phyloP scores from a whole-genome alignment of 257 asterid genomes.

The Ilex aquifolium region DNA sequence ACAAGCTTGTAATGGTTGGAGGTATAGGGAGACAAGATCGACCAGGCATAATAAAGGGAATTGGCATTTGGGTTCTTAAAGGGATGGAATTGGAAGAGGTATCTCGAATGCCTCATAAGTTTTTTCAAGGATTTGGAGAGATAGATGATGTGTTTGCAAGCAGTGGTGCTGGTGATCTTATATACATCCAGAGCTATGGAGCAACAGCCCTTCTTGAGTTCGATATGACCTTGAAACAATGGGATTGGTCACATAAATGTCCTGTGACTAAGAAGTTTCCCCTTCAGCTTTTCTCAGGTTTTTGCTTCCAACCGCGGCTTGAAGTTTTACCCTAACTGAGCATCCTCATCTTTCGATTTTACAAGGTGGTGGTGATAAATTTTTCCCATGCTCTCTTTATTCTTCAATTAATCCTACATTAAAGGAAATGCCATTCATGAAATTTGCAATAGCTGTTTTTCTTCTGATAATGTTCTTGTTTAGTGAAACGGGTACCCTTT shows the following conservation, averaged over 20 bases:
- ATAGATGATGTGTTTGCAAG: conserved; percentile 13
- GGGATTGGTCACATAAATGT: conserved; percentile 4
- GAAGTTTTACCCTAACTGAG: not conserved
- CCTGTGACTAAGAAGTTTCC: conserved; percentile 4
- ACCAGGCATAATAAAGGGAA: conserved; percentile 8
- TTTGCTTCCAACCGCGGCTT: conserved; percentile 15
- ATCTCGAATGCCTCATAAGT: conserved; percentile 1
- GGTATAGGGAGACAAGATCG: conserved; percentile 8
- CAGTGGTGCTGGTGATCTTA: conserved; percentile 1
- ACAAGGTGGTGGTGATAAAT: too few species aligned
- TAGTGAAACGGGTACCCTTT: too few species aligned
- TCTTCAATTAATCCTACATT: too few species aligned
- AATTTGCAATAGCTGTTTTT: too few species aligned
- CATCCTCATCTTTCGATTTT: too few species aligned
- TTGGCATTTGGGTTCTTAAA: conserved; percentile 11
- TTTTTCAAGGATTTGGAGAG: conserved; percentile 4
- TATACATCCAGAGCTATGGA: conserved; percentile 10
- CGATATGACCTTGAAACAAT: not conserved
- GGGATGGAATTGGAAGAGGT: conserved; percentile 8
- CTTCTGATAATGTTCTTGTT: too few species aligned
- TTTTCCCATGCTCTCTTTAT: too few species aligned
- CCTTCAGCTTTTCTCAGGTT: conserved; percentile 13
- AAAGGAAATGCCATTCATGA: too few species aligned
- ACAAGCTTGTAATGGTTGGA: conserved; percentile 12
- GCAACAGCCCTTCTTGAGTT: conserved; percentile 4